Base-by-base conservation (phyloP, 768 basidiomycete species). In the Fomitopsis serialis region DNA sequence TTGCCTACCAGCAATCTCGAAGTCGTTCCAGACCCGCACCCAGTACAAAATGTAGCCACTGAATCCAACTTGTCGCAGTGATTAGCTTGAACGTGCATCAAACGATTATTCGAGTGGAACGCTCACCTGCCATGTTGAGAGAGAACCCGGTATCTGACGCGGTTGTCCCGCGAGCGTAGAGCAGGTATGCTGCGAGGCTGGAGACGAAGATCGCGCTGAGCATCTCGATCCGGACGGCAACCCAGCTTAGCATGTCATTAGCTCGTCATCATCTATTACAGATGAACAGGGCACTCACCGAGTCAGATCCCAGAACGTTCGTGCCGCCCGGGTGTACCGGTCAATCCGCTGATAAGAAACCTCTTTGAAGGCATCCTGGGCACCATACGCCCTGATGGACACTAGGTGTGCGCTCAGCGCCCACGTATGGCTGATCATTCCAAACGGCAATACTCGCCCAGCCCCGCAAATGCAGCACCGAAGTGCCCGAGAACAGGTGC, bases 11-110 rank as follows among this genome's bases (percentile, higher is more conserved):
- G 67, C 57, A 22, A 78, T 72, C 55, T 81, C 75, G 37, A 79
- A 70, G 32, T 71, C 66, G 57, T 81, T 81, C 42, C 72, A 52
- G 19, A 66, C 55, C 5, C 76, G 65, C 19, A 80, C 68, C 73
- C 75, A 76, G 70, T 70, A 78, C 44, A 88, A 61, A 29, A 87
- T 82, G 66, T 79, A 62, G 17, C 71, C 65, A 49, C 79, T 81
- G 64, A 88, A 85, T 8, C 72, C 74, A 21, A 86, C 79, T 72
- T 42, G 23, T 21, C 34, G 3, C 2, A 35, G 9, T 27, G 2
- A 21, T 25, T 1, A 19, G 45, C 35, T 11, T 46, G 19, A 5
- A 6, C n/a, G 6, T 21, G n/a, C n/a, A n/a, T n/a, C n/a, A n/a
- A n/a, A n/a, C n/a, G n/a, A n/a, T n/a, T n/a, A n/a, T n/a, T n/a